Evolutionary conservation across 176 grass and related monocot species (phyloP).

Genomic region (Carex kokanica): DNA sequence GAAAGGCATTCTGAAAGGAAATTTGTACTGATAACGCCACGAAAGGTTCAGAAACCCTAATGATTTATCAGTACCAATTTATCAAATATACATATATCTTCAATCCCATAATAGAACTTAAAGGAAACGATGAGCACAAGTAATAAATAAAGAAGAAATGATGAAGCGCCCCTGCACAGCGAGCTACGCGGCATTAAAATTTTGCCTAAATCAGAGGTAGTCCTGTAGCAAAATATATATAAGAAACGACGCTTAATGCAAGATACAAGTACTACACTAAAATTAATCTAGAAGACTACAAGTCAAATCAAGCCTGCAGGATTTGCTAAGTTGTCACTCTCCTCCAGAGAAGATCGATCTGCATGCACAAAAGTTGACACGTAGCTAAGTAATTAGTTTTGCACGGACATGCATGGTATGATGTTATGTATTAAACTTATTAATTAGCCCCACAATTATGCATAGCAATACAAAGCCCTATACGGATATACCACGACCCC

Average conservation of each 20-base stretch:
- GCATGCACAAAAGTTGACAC: not conserved
- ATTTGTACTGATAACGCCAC: not conserved
- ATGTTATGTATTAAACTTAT: not conserved
- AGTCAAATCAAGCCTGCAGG: constrained; percentile 12
- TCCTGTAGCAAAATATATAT: constrained; percentile 12
- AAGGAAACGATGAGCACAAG: not conserved
- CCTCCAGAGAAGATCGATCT: not conserved
- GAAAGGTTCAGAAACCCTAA: not conserved
- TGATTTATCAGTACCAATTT: not conserved
- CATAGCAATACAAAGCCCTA: no score
- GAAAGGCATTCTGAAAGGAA: not conserved
- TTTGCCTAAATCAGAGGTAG: constrained; percentile 21
- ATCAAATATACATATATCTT: not conserved
- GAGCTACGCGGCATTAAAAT: constrained; percentile 28
- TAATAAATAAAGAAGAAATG: not conserved
- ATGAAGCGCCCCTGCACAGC: not conserved
- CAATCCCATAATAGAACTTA: not conserved
- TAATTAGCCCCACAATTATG: no score
- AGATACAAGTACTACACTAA: not conserved
- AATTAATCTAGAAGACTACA: constrained; percentile 9
- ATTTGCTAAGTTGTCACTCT: not conserved
- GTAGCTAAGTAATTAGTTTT: not conserved
- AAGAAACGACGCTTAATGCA: not conserved
- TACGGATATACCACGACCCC: not conserved
- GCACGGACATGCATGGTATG: not conserved